A percentile compares a stretch with the other conserved stretches of the same genome.
Conservation (phyloP, 2,329 filamentous ascomycete species). For the Fusarium tuaranense region DNA sequence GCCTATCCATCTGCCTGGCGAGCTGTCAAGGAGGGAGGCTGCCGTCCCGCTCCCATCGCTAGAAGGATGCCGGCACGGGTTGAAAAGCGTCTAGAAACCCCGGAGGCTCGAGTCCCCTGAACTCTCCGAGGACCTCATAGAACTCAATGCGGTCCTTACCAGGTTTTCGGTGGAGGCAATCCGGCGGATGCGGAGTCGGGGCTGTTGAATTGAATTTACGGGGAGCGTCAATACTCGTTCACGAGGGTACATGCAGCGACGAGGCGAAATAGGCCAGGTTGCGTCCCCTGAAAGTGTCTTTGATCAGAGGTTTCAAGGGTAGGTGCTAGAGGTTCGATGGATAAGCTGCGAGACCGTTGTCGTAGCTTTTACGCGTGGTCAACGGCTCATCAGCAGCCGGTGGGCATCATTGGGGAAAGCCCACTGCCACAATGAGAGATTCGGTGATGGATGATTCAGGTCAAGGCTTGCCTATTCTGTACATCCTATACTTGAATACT, state of each 20-base stretch:
- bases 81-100: background rate
- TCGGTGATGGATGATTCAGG: background rate
- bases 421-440: background rate
- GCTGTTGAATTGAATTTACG: conserved; percentile 9
- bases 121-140: conserved; percentile 7
- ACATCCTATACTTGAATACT: background rate
- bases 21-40: background rate
- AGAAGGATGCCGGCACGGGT: conserved; percentile 6
- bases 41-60: background rate
- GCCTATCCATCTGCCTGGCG: background rate
- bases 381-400: background rate
- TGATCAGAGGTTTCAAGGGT: background rate
- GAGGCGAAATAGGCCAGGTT: conserved; percentile 22
- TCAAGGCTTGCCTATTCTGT: background rate
- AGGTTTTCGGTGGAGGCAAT: conserved; percentile 14
- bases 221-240: conserved; percentile 2
- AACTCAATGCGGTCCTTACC: background rate
- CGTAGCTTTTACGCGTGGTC: background rate
- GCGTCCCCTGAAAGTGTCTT: background rate
- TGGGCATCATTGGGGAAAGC: background rate
- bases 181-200: conserved; percentile 26
- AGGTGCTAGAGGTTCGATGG: background rate
- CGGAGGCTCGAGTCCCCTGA: conserved; percentile 9
- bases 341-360: background rate
- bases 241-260: conserved; percentile 9